These are phyloP conservation scores for Pseudogymnoascus sp. DNA, from an alignment of 2,329 filamentous ascomycete species.

Conservation along the genomic window DNA sequence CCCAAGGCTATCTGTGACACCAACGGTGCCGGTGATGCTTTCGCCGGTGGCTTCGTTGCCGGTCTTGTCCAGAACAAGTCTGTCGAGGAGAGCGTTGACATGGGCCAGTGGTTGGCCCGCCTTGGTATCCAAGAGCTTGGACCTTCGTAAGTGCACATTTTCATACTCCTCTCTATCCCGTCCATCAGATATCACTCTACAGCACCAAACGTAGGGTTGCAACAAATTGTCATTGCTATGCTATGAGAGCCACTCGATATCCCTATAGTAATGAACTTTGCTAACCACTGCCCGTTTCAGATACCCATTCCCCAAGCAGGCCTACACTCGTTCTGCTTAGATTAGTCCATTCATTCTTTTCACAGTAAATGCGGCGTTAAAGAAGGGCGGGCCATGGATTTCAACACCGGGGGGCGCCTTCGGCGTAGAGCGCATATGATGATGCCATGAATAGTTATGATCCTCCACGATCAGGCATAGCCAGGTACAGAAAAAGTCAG, in stretches of 20 bases:
- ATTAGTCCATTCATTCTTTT: slow-evolving; percentile 29
- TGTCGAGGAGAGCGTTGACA: slow-evolving; percentile 71
- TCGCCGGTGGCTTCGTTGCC: slow-evolving; percentile 88
- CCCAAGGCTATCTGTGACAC: slow-evolving; percentile 83
- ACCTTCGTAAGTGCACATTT: slow-evolving; percentile 66
- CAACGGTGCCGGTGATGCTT: slow-evolving; percentile 93
- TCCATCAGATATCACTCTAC: neutral
- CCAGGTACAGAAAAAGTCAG: slow-evolving; percentile 9
- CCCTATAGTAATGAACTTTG: slow-evolving; percentile 1
- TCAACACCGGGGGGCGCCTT: slow-evolving; percentile 42
- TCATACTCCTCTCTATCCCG: neutral
- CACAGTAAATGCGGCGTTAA: slow-evolving; percentile 27
- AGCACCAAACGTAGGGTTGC: neutral
- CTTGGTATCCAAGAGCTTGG: slow-evolving; percentile 92
- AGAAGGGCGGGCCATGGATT: slow-evolving; percentile 40
- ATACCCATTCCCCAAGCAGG: slow-evolving; percentile 75
- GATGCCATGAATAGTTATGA: slow-evolving; percentile 19
- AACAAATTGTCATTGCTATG: slow-evolving; percentile 3
- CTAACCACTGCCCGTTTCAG: slow-evolving; percentile 35
- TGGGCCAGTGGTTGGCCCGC: slow-evolving; percentile 93
- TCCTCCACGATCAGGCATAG: slow-evolving; percentile 32
- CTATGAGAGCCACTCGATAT: neutral
- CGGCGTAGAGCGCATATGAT: slow-evolving; percentile 11
- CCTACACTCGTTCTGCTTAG: slow-evolving; percentile 48
- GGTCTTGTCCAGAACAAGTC: slow-evolving; percentile 79